Conservation (phyloP, 495 filamentous ascomycete species). For the Chaetomium tenue region DNA sequence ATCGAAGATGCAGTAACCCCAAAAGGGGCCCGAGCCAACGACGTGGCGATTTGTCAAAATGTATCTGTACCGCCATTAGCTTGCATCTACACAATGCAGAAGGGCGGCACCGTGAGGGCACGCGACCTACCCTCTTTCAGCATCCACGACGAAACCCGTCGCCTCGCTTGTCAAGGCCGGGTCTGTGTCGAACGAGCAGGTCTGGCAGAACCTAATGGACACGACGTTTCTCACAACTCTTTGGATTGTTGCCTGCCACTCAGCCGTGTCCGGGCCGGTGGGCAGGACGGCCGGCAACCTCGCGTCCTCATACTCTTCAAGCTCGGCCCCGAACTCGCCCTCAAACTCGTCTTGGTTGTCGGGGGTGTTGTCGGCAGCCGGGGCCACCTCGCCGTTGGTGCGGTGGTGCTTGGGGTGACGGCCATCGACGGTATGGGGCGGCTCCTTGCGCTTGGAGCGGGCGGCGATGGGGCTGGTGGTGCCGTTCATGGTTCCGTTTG, state of each 20-base stretch:
- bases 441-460: conserved; percentile 53
- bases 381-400: conserved; percentile 44
- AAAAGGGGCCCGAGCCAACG: conserved; percentile 94
- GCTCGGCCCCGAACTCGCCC: conserved; percentile 37
- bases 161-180: conserved; percentile 90
- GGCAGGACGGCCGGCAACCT: conserved; percentile 40
- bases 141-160: conserved; percentile 97
- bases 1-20: conserved; percentile 96
- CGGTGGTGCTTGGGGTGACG: conserved; percentile 53
- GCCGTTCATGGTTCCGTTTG: conserved; percentile 19
- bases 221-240: conserved; percentile 89
- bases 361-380: conserved; percentile 51
- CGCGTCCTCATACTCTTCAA: conserved; percentile 40
- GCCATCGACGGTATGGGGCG: conserved; percentile 39
- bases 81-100: neutral
- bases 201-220: conserved; percentile 98
- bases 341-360: conserved; percentile 28
- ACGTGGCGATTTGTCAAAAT: conserved; percentile 92
- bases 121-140: conserved; percentile 71
- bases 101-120: neutral
- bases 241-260: conserved; percentile 97
- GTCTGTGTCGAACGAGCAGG: conserved; percentile 96
- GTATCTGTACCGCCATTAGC: conserved; percentile 48
- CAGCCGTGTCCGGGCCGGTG: conserved; percentile 75
- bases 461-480: conserved; percentile 28